Conservation (phyloP, 768 basidiomycete species). For the Collybia nuda region DNA sequence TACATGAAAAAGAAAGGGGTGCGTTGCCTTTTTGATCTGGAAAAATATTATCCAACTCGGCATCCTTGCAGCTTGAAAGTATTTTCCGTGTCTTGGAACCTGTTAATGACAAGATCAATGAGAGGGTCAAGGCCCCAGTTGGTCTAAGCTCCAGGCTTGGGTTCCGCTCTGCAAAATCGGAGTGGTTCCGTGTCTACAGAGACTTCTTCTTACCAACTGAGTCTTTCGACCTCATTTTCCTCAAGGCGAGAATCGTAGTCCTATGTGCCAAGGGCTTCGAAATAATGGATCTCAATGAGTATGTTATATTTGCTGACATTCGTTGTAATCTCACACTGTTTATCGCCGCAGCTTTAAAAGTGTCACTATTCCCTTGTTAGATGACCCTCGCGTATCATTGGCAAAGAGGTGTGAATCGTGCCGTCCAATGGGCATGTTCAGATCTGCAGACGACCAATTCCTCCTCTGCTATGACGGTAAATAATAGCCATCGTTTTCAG, state of each 20-base stretch:
- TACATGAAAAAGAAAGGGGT: constrained; percentile 96
- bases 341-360: constrained; percentile 68
- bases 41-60: background rate
- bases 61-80: constrained; percentile 62
- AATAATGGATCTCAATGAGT: constrained; percentile 96
- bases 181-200: constrained; percentile 95
- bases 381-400: constrained; percentile 63
- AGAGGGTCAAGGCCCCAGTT: constrained; percentile 67
- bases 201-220: constrained; percentile 94
- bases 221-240: constrained; percentile 86
- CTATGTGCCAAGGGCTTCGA: constrained; percentile 94
- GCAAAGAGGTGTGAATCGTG: constrained; percentile 87
- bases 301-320: constrained; percentile 5
- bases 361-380: constrained; percentile 84
- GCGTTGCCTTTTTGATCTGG: constrained; percentile 10
- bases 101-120: constrained; percentile 86
- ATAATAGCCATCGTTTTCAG: constrained; percentile 16
- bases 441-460: constrained; percentile 90
- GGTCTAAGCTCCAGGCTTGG: constrained; percentile 74
- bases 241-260: constrained; percentile 92
- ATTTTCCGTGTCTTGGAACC: constrained; percentile 98
- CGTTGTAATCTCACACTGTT: background rate
- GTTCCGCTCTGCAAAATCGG: constrained; percentile 77
- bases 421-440: constrained; percentile 91
- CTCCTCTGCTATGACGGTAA: constrained; percentile 90